Conservation (phyloP, 148 eudicot species). For the Amaranthus cruentus region DNA sequence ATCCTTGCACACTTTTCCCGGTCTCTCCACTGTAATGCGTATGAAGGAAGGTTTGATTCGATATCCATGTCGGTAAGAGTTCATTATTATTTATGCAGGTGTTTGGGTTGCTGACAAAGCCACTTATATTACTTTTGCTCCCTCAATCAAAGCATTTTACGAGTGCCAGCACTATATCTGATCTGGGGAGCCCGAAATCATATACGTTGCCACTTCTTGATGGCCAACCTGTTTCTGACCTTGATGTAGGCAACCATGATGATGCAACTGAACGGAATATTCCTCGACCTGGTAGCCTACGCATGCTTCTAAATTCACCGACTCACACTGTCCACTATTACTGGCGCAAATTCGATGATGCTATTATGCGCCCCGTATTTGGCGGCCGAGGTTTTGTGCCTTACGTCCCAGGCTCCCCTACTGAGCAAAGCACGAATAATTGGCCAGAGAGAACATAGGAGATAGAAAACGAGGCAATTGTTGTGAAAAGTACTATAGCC, state of each 20-base stretch:
- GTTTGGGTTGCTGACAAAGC: conserved; percentile 80
- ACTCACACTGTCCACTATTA: conserved; percentile 56
- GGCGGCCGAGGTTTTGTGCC: conserved; percentile 81
- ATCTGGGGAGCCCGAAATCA: conserved; percentile 49
- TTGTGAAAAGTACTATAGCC: background rate
- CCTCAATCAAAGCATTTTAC: conserved; percentile 38
- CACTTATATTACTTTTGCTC: conserved; percentile 52
- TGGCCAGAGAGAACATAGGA: conserved; percentile 23
- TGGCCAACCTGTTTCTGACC: conserved; percentile 33
- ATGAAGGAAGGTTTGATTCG: background rate
- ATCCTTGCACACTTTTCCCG: too few relatives aligned
- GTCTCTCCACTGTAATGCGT: too few relatives aligned
- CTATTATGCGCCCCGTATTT: conserved; percentile 70
- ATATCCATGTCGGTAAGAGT: background rate
- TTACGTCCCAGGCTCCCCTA: conserved; percentile 48
- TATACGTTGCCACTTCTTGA: conserved; percentile 51
- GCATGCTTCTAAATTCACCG: conserved; percentile 57
- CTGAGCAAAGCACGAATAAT: conserved; percentile 30
- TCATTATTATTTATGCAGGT: conserved; percentile 43
- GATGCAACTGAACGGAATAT: conserved; percentile 11
- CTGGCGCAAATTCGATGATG: conserved; percentile 67
- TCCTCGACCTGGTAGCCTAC: conserved; percentile 41
- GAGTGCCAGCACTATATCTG: conserved; percentile 46
- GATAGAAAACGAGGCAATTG: background rate
- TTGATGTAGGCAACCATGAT: conserved; percentile 10